phyloP scores from a whole-genome alignment of 352 stramenopile genomes.

The Globisporangium nodosum region DNA sequence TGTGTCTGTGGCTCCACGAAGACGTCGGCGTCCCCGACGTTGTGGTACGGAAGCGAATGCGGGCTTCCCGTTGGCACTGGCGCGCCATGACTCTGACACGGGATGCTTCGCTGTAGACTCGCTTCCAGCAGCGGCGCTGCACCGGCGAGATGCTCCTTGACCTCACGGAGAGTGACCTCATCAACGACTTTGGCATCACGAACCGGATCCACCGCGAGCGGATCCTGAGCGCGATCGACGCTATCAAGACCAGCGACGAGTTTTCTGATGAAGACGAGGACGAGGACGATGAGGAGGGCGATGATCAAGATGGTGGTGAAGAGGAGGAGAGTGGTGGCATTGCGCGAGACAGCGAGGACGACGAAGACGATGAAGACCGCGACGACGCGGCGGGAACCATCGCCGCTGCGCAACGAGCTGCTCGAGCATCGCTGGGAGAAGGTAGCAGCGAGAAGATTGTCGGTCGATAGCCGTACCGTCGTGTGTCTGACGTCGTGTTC shows the following conservation, averaged over 20 bases:
- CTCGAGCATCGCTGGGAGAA: constrained; percentile 17
- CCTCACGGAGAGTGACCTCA: constrained; percentile 66
- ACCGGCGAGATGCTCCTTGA: constrained; percentile 67
- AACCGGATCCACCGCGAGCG: constrained; percentile 59
- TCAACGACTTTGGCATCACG: constrained; percentile 72
- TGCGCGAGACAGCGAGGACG: constrained; percentile 14
- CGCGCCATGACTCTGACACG: background rate
- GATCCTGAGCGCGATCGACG: constrained; percentile 72
- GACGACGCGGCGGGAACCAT: background rate
- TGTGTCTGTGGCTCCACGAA: constrained; percentile 76
- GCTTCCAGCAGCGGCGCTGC: constrained; percentile 62
- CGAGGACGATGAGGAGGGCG: constrained; percentile 34
- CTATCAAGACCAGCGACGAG: constrained; percentile 66
- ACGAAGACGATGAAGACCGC: background rate
- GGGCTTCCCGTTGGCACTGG: background rate
- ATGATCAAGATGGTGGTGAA: constrained; percentile 28
- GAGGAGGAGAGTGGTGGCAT: constrained; percentile 21
- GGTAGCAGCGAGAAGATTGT: constrained; percentile 3
- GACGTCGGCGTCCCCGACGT: constrained; percentile 66
- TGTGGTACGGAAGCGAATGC: constrained; percentile 30
- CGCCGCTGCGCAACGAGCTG: constrained; percentile 8
- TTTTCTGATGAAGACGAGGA: constrained; percentile 60
- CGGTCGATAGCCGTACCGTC: too few relatives aligned
- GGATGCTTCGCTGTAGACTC: constrained; percentile 19
- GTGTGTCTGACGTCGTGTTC: background rate